Evolutionary conservation across 78 protist species (phyloP), one percentile per base, ranked within the genome.

Genomic region (Pelomyxa schiedti): DNA sequence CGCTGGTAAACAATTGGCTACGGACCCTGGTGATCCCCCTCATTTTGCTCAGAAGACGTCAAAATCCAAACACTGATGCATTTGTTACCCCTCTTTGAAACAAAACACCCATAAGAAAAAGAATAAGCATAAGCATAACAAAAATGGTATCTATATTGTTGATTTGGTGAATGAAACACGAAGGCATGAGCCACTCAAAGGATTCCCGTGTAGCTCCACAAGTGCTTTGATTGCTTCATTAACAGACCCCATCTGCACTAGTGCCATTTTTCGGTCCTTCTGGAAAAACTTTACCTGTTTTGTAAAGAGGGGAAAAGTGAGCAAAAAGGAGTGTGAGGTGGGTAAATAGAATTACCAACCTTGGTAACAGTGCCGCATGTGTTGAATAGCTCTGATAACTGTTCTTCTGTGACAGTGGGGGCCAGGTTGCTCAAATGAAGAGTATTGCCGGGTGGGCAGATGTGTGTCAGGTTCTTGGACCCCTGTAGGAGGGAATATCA

Each of bases 391-490:
- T 36, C 43, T n/a, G 29, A 39, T 22, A 86, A 32, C 9, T 32
- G 16, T 4, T 36, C 73, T 65, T 86, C 85, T 30, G 75, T 38
- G 39, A 41, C 70, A 36, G 29, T 47, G 6, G 3, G 53, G 9
- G 90, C 81, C n/a, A 86, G 37, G 66, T 86, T 86, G 41, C 78
- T 66, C 65, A 86, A 47, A 68, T 86, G 90, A 8, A 86, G 70
- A 4, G 52, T 74, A 30, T 16, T 8, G 2, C 77, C 71, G n/a
- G 90, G 90, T 36, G 90, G 86, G 58, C 70, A 80, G 24, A 85
- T 85, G 43, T 85, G 72, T 30, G 39, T 77, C 30, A 71, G 80
- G 43, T 85, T 85, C 42, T 85, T 85, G 26, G 85, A 79, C 4
- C 85, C 81, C 35, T 79, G 80, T n/a, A n/a, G n/a, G n/a, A n/a